phyloP scores from a whole-genome alignment of 306 rosid genomes.

The Quercus rubra region DNA sequence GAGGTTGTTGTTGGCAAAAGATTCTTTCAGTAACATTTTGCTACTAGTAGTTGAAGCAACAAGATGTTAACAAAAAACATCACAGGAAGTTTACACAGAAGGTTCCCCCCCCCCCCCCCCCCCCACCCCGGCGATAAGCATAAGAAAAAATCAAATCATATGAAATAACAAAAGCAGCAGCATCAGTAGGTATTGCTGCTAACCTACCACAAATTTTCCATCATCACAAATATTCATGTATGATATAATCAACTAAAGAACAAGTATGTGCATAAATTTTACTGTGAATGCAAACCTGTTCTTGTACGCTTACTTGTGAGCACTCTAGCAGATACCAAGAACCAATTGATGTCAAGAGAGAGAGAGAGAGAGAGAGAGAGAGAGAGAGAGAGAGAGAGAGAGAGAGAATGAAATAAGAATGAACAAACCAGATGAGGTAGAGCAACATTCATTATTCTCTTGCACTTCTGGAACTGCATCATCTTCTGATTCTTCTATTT shows the following conservation, averaged over 20 bases:
- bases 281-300: not conserved
- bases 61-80: not conserved
- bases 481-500: constrained; percentile 36
- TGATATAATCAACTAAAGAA: not conserved
- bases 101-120: no score
- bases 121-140: not conserved
- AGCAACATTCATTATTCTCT: constrained; percentile 38
- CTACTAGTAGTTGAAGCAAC: not conserved
- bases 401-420: not conserved
- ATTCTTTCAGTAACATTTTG: not conserved
- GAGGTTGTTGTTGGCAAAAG: not conserved
- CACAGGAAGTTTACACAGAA: not conserved
- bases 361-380: not conserved
- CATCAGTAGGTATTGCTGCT: not conserved
- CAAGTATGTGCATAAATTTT: not conserved
- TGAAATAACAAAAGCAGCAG: not conserved
- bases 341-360: not conserved
- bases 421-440: constrained; percentile 66
- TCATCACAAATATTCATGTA: not conserved
- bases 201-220: not conserved
- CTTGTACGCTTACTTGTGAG: not conserved
- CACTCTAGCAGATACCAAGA: not conserved
- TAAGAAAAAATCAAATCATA: not conserved
- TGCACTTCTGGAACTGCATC: constrained; percentile 24
- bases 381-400: not conserved